Evolutionary conservation across 768 basidiomycete species (phyloP).

Genomic region (Baorangia bicolor): DNA sequence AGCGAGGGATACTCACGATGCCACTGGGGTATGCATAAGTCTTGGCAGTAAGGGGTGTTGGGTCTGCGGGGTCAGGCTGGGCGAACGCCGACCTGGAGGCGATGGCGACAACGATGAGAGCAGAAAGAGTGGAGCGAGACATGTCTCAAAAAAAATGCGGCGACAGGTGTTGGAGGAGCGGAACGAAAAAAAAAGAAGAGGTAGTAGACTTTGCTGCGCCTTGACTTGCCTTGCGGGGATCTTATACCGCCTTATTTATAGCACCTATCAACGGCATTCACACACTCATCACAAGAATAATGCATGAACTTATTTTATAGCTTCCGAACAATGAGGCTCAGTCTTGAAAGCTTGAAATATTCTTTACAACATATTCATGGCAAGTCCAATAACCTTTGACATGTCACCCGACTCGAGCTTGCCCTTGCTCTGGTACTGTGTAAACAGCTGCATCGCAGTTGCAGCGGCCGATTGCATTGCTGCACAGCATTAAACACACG

Average conservation of each 20-base stretch:
- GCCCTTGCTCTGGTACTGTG: conserved; percentile 25
- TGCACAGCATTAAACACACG: neutral
- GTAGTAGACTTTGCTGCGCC: neutral
- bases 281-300: neutral
- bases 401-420: conserved; percentile 32
- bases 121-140: conserved; percentile 50
- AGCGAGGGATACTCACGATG: conserved; percentile 33
- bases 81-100: conserved; percentile 30
- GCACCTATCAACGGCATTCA: neutral
- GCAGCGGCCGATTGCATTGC: conserved; percentile 35
- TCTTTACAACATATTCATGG: conserved; percentile 25
- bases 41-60: conserved; percentile 46
- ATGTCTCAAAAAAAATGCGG: conserved; percentile 34
- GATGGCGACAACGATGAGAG: conserved; percentile 32
- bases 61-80: conserved; percentile 40
- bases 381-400: conserved; percentile 25
- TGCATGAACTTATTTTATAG: too few relatives aligned
- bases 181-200: neutral
- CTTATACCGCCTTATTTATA: conserved; percentile 15
- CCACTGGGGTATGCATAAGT: conserved; percentile 41
- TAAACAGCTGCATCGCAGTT: conserved; percentile 29
- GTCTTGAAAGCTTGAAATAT: too few relatives aligned
- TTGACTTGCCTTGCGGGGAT: neutral
- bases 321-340: neutral
- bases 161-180: neutral